Conservation (phyloP, 2,329 filamentous ascomycete genomes). For the Ophiognomonia clavigignenti-juglandacearum region DNA sequence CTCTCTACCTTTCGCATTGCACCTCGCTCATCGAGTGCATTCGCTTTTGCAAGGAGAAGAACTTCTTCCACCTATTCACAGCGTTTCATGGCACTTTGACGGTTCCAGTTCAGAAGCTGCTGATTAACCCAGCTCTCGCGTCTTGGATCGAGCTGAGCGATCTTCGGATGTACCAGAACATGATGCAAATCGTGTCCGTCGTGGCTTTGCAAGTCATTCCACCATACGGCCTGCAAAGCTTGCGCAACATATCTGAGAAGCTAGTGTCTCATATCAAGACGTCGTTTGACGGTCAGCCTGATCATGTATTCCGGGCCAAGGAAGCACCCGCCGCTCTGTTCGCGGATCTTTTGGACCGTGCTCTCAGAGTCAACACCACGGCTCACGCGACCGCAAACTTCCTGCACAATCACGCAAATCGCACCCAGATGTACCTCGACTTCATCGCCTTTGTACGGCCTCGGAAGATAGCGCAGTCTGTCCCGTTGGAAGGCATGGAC, state of each 20-base stretch:
- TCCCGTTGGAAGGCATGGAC: conserved; percentile 61
- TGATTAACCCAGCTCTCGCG: conserved; percentile 74
- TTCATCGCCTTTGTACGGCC: conserved; percentile 67
- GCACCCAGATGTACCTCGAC: conserved; percentile 93
- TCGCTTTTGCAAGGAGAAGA: conserved; percentile 93
- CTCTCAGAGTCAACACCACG: conserved; percentile 85
- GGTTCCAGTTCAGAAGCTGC: conserved; percentile 90
- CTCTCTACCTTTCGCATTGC: conserved; percentile 89
- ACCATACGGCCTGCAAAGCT: conserved; percentile 77
- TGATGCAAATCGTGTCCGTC: conserved; percentile 88
- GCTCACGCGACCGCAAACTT: conserved; percentile 93
- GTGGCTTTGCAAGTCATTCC: conserved; percentile 89
- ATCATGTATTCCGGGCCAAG: conserved; percentile 82
- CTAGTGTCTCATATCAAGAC: conserved; percentile 78
- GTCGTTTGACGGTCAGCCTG: conserved; percentile 79
- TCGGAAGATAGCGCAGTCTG: conserved; percentile 58
- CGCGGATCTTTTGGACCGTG: conserved; percentile 76
- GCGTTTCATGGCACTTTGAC: conserved; percentile 96
- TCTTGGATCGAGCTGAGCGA: conserved; percentile 96
- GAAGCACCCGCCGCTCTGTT: conserved; percentile 86
- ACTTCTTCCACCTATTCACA: conserved; percentile 90
- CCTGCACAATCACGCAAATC: conserved; percentile 81
- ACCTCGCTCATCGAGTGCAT: conserved; percentile 94
- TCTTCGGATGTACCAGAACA: conserved; percentile 92
- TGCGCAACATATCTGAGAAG: conserved; percentile 79